Percentiles rank a stretch among this genome's conserved stretches.
Conservation (phyloP, 805 yeast species). For the Vanderwaltozyma yarrowii region DNA sequence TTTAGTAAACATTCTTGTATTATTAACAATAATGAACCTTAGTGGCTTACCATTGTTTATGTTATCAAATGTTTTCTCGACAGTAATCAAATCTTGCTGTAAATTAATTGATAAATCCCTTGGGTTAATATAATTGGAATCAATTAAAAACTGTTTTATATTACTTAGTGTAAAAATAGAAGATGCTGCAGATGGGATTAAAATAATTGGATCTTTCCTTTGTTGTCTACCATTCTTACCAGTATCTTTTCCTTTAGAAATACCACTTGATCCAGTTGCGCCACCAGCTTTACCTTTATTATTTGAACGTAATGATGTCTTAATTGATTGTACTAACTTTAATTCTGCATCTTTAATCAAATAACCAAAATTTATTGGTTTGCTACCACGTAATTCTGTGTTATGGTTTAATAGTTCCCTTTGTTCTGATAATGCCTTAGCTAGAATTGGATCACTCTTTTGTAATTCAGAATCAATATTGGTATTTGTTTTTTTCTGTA, state of each 20-base stretch:
- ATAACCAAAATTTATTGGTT: slow-evolving; percentile 56
- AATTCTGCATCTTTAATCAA: slow-evolving; percentile 57
- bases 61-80: slow-evolving; percentile 26
- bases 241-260: slow-evolving; percentile 2
- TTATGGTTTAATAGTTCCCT: slow-evolving; percentile 47
- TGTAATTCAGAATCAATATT: background rate
- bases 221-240: background rate
- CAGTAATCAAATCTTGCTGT: slow-evolving; percentile 22
- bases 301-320: slow-evolving; percentile 25
- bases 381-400: slow-evolving; percentile 53
- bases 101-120: slow-evolving; percentile 29
- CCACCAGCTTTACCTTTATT: slow-evolving; percentile 17
- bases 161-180: slow-evolving; percentile 56
- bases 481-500: background rate
- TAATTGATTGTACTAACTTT: slow-evolving; percentile 43
- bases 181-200: slow-evolving; percentile 73
- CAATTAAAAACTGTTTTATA: slow-evolving; percentile 59
- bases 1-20: slow-evolving; percentile 76
- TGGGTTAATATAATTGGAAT: slow-evolving; percentile 54
- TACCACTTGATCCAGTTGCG: slow-evolving; percentile 1
- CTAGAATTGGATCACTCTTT: slow-evolving; percentile 29
- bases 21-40: slow-evolving; percentile 61
- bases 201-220: slow-evolving; percentile 51
- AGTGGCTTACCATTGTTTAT: slow-evolving; percentile 18
- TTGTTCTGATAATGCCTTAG: slow-evolving; percentile 30